Base-by-base conservation (phyloP, 208 protist species). In the Leishmania mexicana region DNA sequence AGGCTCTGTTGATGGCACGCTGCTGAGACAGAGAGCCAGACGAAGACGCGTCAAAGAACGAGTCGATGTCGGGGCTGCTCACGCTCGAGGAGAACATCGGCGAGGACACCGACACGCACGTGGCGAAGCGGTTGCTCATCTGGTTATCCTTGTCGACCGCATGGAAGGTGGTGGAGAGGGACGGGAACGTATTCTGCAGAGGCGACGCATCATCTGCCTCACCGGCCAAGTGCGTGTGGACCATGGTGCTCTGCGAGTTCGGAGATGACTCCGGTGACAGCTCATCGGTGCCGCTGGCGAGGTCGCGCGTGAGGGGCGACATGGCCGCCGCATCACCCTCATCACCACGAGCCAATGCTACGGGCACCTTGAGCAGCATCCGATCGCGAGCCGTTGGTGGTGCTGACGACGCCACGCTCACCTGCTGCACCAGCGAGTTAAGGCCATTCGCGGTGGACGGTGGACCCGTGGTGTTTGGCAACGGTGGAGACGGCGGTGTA, bases 121-220 rank as follows among this genome's bases (percentile, higher is more conserved):
- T 88, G n/a, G 53, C 86, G 57, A 92, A 92, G 47, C 83, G 62
- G 35, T 85, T 81, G 53, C 81, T 81, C 58, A 62, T 53, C 71
- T 68, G 21, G 35, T 51, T 65, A 2, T 78, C 62, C 47, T 72
- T 81, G 45, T 79, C 79, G 3, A 51, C 53, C 28, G 58, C 21
- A 3, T 35, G 7, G 45, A 79, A 45, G 35, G 79, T 80, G 11
- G 65, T 67, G 10, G 85, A 85, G 45, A 81, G 40, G 17, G 75
- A 85, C 3, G 60, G 45, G 42, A 72, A 67, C 21, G 76, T 78
- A 31, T 45, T 75, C 70, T 58, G 62, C 28, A 28, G 51, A 24
- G 4, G n/a, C 64, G 67, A 31, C 13, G 54, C 60, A 42, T 75
- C 54, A 38, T 73, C 28, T 31, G 62, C 31, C 40, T 54, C 54